These are phyloP conservation scores for Artemisia tridentata DNA, from an alignment of 129 eudicot species.

Conservation along the genomic window DNA sequence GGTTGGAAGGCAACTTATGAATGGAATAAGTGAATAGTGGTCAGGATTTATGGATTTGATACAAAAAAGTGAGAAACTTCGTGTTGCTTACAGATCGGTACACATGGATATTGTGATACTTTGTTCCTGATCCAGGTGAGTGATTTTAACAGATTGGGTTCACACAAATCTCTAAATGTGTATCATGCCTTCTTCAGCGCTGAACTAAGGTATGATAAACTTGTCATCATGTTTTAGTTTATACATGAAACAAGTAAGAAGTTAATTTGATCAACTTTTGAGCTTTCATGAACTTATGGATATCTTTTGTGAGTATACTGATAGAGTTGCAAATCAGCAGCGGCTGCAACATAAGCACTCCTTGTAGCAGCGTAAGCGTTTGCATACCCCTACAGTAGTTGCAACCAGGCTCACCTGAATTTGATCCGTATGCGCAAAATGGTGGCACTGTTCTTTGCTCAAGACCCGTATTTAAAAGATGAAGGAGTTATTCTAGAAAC, in stretches of 20 bases:
- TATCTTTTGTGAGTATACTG: background rate
- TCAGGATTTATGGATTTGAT: slow-evolving; percentile 18
- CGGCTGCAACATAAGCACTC: too few relatives aligned
- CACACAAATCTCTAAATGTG: slow-evolving; percentile 1
- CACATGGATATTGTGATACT: slow-evolving; percentile 10
- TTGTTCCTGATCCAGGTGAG: background rate
- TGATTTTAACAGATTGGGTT: slow-evolving; percentile 13
- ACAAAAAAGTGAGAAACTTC: background rate
- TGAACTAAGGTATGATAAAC: slow-evolving; percentile 23
- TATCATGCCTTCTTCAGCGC: slow-evolving; percentile 23
- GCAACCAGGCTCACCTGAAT: too few relatives aligned
- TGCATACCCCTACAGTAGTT: too few relatives aligned
- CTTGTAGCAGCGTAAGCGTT: too few relatives aligned
- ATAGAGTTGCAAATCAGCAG: background rate
- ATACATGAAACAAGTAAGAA: background rate
- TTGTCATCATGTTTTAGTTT: background rate
- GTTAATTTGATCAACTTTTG: background rate
- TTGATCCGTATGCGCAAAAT: too few relatives aligned
- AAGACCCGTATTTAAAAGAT: too few relatives aligned
- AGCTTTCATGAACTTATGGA: background rate
- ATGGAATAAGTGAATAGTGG: slow-evolving; percentile 23
- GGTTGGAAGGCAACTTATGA: slow-evolving; percentile 42
- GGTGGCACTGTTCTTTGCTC: too few relatives aligned
- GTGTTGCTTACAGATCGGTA: slow-evolving; percentile 15
- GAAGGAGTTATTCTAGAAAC: too few relatives aligned